These are phyloP conservation scores for Picea abies DNA, from an alignment of 83 land plant species.

Conservation along the genomic window DNA sequence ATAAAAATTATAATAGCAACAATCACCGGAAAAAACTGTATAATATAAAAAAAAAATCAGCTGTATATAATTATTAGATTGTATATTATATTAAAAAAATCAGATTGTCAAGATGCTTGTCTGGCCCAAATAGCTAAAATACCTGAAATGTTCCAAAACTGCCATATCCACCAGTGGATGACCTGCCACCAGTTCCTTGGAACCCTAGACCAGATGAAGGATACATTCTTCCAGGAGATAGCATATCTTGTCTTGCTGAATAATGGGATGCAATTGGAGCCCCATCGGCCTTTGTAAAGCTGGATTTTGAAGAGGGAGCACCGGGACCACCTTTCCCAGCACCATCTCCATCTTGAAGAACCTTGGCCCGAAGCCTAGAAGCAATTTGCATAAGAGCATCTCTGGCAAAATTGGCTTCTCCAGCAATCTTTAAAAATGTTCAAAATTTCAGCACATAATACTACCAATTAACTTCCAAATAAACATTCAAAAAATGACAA, in stretches of 20 bases:
- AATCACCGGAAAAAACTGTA: too few relatives aligned
- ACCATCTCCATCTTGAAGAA: constrained; percentile 34
- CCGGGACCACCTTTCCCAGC: constrained; percentile 11
- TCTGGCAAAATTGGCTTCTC: constrained; percentile 35
- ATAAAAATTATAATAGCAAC: too few relatives aligned
- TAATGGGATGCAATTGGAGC: neutral
- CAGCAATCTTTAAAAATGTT: constrained; percentile 40
- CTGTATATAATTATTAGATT: too few relatives aligned
- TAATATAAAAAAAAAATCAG: too few relatives aligned
- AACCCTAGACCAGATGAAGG: constrained; percentile 23
- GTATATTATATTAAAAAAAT: too few relatives aligned
- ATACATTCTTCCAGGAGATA: constrained; percentile 20
- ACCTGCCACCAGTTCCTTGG: constrained; percentile 24
- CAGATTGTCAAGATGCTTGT: too few relatives aligned
- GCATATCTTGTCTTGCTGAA: constrained; percentile 13
- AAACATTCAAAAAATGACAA: neutral
- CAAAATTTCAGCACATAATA: neutral
- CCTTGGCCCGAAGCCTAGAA: constrained; percentile 48
- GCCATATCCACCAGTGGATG: constrained; percentile 14
- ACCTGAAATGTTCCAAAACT: constrained; percentile 24
- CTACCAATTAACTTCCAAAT: neutral
- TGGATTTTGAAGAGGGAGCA: constrained; percentile 4
- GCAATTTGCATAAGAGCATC: constrained; percentile 55
- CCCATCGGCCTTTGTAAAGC: neutral
- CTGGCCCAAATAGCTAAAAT: too few relatives aligned